A percentile compares a stretch with the other conserved stretches of the same genome.
Conservation (phyloP, 331 rosid species). For the Ulmus americana region DNA sequence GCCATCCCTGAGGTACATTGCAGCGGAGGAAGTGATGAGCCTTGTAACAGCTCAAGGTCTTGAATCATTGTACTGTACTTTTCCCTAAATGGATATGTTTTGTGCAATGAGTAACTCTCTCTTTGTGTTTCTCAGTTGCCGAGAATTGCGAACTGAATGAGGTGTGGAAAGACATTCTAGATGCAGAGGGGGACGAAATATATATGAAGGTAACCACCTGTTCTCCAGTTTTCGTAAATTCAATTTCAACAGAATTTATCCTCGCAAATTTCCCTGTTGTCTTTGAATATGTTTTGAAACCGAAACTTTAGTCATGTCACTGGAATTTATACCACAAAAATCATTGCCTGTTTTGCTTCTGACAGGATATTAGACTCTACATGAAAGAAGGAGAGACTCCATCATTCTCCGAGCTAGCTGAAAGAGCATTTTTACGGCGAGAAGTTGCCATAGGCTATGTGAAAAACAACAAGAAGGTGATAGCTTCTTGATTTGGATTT, state of each 20-base stretch:
- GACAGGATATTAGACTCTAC: slow-evolving; percentile 68
- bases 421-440: slow-evolving; percentile 74
- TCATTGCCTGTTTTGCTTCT: slow-evolving; percentile 7
- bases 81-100: background rate
- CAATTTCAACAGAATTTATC: too few species aligned
- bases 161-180: slow-evolving; percentile 88
- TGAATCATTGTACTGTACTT: slow-evolving; percentile 18
- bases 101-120: slow-evolving; percentile 14
- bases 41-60: slow-evolving; percentile 98
- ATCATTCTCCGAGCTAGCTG: slow-evolving; percentile 69
- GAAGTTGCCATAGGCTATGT: slow-evolving; percentile 96
- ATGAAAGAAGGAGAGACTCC: slow-evolving; percentile 87
- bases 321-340: background rate
- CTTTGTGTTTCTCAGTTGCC: slow-evolving; percentile 53
- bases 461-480: slow-evolving; percentile 69
- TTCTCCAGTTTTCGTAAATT: slow-evolving; percentile 8
- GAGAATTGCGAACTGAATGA: slow-evolving; percentile 75
- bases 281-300: too few species aligned
- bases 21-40: slow-evolving; percentile 93
- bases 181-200: slow-evolving; percentile 96
- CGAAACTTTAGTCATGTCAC: too few species aligned
- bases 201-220: slow-evolving; percentile 66
- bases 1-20: slow-evolving; percentile 77
- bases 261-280: too few species aligned
- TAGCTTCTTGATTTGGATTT: slow-evolving; percentile 12